Conservation (phyloP, 768 basidiomycete genomes). For the Lactarius trivialis region DNA sequence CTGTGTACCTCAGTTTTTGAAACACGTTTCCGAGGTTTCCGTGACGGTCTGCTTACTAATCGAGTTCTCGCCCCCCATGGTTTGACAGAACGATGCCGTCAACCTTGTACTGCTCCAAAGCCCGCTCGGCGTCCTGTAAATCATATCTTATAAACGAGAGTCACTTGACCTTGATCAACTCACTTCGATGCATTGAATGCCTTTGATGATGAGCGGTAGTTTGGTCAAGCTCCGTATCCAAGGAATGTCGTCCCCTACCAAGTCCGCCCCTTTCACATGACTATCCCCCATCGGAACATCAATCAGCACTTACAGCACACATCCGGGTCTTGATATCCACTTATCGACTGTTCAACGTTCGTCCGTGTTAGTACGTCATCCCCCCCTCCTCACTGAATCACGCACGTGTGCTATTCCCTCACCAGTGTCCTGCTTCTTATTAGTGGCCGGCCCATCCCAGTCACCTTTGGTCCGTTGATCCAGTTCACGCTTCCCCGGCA, state of each 20-base stretch:
- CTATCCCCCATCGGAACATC: not conserved
- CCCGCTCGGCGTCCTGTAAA: conserved; percentile 39
- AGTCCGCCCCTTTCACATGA: not conserved
- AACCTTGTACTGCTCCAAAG: conserved; percentile 36
- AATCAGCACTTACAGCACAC: conserved; percentile 28
- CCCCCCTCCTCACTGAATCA: not conserved
- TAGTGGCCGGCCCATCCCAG: conserved; percentile 25
- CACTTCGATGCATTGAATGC: conserved; percentile 42
- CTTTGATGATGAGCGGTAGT: conserved; percentile 40
- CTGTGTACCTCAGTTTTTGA: conserved; percentile 21
- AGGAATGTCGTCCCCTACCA: conserved; percentile 30
- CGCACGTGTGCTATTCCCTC: conserved; percentile 27
- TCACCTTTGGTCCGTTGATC: conserved; percentile 31
- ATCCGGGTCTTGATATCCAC: conserved; percentile 31
- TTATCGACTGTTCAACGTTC: conserved; percentile 24
- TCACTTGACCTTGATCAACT: conserved; percentile 3
- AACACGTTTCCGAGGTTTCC: not conserved
- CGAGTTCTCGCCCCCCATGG: conserved; percentile 43
- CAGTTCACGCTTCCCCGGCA: conserved; percentile 37
- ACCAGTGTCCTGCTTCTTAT: conserved; percentile 16
- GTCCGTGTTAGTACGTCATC: conserved; percentile 2
- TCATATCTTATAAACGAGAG: not conserved
- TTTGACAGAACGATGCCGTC: conserved; percentile 44
- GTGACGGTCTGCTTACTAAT: conserved; percentile 33
- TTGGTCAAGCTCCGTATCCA: conserved; percentile 37